Evolutionary conservation across 306 rosid genomes (phyloP).

Genomic region (Malus domestica): ASM211411v1 NC_041791.1:5923001-5923500

Average conservation of each 20-base stretch:
- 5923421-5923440: neutral
- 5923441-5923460: rapidly evolving
- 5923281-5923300: neutral
- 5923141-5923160: neutral
- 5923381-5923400: neutral
- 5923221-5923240: rapidly evolving
- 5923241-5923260: neutral
- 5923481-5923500: neutral
- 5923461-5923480: neutral
- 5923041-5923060: neutral
- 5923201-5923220: neutral
- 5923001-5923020: rapidly evolving
- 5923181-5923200: neutral
- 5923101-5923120: neutral
- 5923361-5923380: neutral
- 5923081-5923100: neutral
- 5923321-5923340: neutral
- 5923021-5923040: neutral
- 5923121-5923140: neutral
- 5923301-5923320: neutral
- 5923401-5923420: neutral
- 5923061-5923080: neutral
- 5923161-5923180: neutral
- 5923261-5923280: neutral
- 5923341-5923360: neutral